Evolutionary conservation across 2,329 filamentous ascomycete species (phyloP).

Genomic region (Colletotrichum cereale): DNA sequence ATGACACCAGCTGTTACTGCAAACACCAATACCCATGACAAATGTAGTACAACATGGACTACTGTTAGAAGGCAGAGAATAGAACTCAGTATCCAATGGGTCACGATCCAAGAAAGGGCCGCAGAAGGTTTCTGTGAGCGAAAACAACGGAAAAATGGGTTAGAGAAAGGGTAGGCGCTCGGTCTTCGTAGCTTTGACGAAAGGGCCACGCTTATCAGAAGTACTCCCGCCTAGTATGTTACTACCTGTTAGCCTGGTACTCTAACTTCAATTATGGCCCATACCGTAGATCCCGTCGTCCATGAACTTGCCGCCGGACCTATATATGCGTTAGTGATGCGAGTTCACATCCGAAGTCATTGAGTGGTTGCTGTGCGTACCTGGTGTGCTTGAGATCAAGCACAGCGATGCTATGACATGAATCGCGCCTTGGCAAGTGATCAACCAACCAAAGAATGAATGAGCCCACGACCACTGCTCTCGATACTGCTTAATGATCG

Average conservation of each 20-base stretch:
- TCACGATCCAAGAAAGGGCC: background rate
- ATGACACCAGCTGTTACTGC: background rate
- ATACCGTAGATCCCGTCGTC: constrained; percentile 4
- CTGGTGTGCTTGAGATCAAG: background rate
- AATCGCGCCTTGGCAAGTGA: background rate
- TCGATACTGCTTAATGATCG: background rate
- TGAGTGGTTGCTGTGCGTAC: background rate
- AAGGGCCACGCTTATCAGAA: background rate
- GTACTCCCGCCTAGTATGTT: background rate
- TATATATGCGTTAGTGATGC: background rate
- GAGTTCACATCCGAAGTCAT: background rate
- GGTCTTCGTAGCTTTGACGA: background rate
- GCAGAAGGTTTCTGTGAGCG: background rate
- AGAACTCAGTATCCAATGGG: background rate
- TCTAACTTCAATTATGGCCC: background rate
- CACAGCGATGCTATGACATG: constrained; percentile 6
- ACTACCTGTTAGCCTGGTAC: background rate
- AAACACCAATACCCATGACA: background rate
- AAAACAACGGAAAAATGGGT: background rate
- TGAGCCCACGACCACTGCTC: constrained; percentile 6
- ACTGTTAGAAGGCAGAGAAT: background rate
- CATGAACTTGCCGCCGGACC: constrained; percentile 1
- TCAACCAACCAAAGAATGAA: constrained; percentile 1
- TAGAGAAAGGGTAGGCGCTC: background rate
- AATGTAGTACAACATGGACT: background rate